Base-by-base conservation (phyloP, 495 filamentous ascomycete species). In the Halenospora varia region DNA sequence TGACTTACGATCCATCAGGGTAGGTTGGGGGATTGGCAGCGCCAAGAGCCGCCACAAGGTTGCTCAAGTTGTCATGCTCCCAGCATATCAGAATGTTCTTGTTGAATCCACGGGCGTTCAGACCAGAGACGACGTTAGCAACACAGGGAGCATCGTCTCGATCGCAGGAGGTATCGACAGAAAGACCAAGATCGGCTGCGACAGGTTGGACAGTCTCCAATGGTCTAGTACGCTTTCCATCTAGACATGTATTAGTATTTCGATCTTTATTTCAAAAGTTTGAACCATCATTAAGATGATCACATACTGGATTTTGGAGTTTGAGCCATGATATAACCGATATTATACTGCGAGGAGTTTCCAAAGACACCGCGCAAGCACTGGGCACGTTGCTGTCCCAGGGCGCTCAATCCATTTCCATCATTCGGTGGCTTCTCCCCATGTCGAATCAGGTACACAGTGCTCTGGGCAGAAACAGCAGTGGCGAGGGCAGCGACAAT, bases 1-100 rank as follows among this genome's bases (percentile, higher is more conserved):
- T 9, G 56, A 59, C 61, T 53, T 23, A 63, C 61, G 56, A 60
- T 13, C 49, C 53, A 57, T 57, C 61, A 17, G 56, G 61, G 46
- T 63, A 63, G 13, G 0, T 39, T 1, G 57, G 57, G 0, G 61
- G 44, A 50, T 56, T 56, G 1, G 41, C 47, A 25, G 56, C 71
- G 61, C 69, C 68, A 3, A 74, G 47, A 9, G 22, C 25, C 23
- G 60, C 45, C 78, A 77, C 48, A 81, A 84, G 78, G 61, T 77
- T 68, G n/a, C 70, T 75, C 49, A 84, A 59, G 13, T 65, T 60
- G 24, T 70, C 66, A 60, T 84, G 80, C 57, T 84, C 74, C 81
- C 81, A 84, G 68, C 79, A 84, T 48, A 84, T 78, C 17, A 84
- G 59, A 11, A 84, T 74, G 61, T 84, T 84, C 46, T 48, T 17